A percentile compares a stretch with the other conserved stretches of the same genome.
Conservation (phyloP, 2,329 filamentous ascomycete species). For the Hypoxylon sp. region DNA sequence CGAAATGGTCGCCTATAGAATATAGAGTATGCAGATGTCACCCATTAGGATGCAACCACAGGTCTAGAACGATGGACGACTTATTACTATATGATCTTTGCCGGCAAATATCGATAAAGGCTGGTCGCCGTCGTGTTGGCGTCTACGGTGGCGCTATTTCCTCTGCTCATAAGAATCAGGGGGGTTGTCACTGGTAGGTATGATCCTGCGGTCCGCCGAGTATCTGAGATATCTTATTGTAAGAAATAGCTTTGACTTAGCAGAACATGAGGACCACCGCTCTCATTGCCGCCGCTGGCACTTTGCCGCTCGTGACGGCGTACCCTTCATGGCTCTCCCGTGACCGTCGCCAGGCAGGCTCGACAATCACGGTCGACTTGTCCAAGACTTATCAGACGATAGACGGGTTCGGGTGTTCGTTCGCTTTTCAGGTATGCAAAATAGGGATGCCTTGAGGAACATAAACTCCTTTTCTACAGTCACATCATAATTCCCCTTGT, state of each 20-base stretch:
- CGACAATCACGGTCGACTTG: constrained; percentile 50
- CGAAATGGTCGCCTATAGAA: constrained; percentile 12
- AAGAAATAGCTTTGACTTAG: not conserved
- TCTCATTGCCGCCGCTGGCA: constrained; percentile 25
- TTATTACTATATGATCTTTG: constrained; percentile 24
- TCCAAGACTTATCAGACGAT: constrained; percentile 55
- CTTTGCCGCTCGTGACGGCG: constrained; percentile 34
- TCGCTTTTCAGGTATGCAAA: constrained; percentile 57
- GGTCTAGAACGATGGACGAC: constrained; percentile 31
- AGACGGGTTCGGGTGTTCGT: constrained; percentile 55
- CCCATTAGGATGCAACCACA: constrained; percentile 21
- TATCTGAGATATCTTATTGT: not conserved
- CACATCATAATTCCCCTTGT: no score
- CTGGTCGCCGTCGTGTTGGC: not conserved
- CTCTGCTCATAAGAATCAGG: constrained; percentile 17
- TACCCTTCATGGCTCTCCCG: constrained; percentile 35
- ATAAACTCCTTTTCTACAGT: no score
- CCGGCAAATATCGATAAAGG: constrained; percentile 20
- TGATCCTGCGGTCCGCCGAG: not conserved
- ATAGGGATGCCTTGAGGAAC: no score
- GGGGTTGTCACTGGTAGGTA: not conserved
- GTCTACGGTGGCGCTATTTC: not conserved
- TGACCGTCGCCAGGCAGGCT: constrained; percentile 35
- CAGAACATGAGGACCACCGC: constrained; percentile 34
- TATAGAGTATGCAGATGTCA: constrained; percentile 17